Conservation (phyloP, 2,329 filamentous ascomycete genomes). For the Neofusicoccum laricinum region DNA sequence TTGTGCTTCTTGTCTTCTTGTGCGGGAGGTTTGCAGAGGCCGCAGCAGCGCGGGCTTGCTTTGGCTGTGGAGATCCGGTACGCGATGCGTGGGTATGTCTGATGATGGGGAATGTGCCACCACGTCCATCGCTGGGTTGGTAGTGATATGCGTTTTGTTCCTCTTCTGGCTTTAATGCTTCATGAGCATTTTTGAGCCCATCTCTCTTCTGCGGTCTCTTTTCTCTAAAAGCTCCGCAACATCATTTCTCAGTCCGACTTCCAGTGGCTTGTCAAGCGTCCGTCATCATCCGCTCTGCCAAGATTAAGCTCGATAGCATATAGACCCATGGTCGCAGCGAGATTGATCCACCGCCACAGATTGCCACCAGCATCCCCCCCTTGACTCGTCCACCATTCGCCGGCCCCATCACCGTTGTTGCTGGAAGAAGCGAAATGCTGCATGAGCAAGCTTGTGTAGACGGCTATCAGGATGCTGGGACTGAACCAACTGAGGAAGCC, state of each 20-base stretch:
- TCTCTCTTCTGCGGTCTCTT: not conserved
- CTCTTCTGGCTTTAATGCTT: not conserved
- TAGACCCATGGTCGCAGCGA: constrained; percentile 81
- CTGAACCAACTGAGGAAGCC: constrained; percentile 91
- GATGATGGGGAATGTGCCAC: not conserved
- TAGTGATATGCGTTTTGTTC: not conserved
- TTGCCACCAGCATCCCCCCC: constrained; percentile 81
- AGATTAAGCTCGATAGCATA: constrained; percentile 91
- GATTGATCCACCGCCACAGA: constrained; percentile 89
- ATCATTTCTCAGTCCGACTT: constrained; percentile 71
- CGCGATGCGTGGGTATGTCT: not conserved
- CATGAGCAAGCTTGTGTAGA: constrained; percentile 92
- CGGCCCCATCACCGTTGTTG: constrained; percentile 50
- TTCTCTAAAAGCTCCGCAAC: not conserved
- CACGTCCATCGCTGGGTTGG: too few species aligned
- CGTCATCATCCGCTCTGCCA: constrained; percentile 76
- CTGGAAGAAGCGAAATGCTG: constrained; percentile 85
- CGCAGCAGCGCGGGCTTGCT: not conserved
- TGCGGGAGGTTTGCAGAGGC: not conserved
- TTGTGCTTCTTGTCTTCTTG: not conserved
- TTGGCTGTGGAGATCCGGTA: not conserved
- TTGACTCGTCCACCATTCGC: constrained; percentile 79
- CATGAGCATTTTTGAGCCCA: not conserved
- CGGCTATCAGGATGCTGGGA: constrained; percentile 88
- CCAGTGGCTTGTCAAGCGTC: constrained; percentile 75